Evolutionary conservation across 129 eudicot genomes (phyloP).

Genomic region (Glebionis coronaria): DNA sequence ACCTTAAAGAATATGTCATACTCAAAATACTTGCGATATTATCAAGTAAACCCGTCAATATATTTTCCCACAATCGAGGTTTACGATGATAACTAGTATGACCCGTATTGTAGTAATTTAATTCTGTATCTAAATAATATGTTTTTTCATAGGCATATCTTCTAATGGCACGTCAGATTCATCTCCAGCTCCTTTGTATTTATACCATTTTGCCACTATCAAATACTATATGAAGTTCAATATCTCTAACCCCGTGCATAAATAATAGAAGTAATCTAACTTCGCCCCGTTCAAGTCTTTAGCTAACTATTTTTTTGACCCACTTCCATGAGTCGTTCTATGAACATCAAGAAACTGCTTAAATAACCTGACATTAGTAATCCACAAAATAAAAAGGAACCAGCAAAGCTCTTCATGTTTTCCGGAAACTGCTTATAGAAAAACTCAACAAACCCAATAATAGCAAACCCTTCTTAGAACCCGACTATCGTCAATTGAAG

Average conservation of each 20-base stretch:
- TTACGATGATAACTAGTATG: not conserved
- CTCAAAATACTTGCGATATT: not conserved
- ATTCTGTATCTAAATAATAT: slow-evolving; percentile 21
- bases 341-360: slow-evolving; percentile 50
- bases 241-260: slow-evolving; percentile 34
- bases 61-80: not conserved
- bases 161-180: slow-evolving; percentile 21
- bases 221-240: slow-evolving; percentile 46
- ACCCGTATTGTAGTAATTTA: no score
- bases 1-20: not conserved
- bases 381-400: slow-evolving; percentile 41
- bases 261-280: slow-evolving; percentile 49
- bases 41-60: not conserved
- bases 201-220: slow-evolving; percentile 61
- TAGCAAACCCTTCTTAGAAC: slow-evolving; percentile 45
- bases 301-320: slow-evolving; percentile 48
- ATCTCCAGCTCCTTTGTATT: slow-evolving; percentile 47
- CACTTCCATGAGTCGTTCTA: slow-evolving; percentile 26
- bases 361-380: slow-evolving; percentile 40
- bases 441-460: slow-evolving; percentile 42
- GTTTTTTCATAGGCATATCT: slow-evolving; percentile 29
- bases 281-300: slow-evolving; percentile 61
- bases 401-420: slow-evolving; percentile 56
- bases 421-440: slow-evolving; percentile 54
- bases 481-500: slow-evolving; percentile 43